These are phyloP conservation scores for Earliella scabrosa DNA, from an alignment of 1,284 basidiomycete genomes.

Conservation along the genomic window DNA sequence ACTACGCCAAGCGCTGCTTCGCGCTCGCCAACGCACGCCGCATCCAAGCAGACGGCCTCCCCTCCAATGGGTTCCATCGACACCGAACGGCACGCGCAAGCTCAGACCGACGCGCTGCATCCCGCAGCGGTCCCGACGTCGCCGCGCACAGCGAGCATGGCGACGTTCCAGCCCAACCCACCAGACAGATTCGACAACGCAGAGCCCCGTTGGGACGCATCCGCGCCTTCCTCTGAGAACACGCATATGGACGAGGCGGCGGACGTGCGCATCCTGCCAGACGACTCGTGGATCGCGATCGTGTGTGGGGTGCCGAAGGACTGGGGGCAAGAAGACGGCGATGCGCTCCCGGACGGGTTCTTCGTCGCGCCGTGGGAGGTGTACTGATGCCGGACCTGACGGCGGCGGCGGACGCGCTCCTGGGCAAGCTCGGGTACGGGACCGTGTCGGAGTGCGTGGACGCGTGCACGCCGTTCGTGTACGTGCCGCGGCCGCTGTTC, in stretches of 20 bases:
- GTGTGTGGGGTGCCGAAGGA: slow-evolving; percentile 74
- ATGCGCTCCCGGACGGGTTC: slow-evolving; percentile 69
- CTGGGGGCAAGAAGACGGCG: slow-evolving; percentile 49
- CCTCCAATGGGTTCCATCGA: no score
- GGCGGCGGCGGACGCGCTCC: slow-evolving; percentile 72
- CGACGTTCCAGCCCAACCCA: slow-evolving; percentile 22
- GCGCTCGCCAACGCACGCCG: no score
- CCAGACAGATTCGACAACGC: slow-evolving; percentile 3
- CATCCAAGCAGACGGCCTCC: no score
- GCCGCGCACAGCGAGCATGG: slow-evolving; percentile 12
- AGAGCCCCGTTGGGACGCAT: slow-evolving; percentile 4
- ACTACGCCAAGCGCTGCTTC: slow-evolving; percentile 17
- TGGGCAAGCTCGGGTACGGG: slow-evolving; percentile 79
- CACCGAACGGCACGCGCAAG: slow-evolving; percentile 21
- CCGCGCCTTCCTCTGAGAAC: no score
- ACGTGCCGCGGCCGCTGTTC: slow-evolving; percentile 77
- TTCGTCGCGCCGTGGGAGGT: slow-evolving; percentile 75
- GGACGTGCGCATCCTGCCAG: slow-evolving; percentile 58
- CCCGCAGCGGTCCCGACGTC: slow-evolving; percentile 39
- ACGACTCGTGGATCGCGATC: slow-evolving; percentile 74
- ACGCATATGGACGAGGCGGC: no score
- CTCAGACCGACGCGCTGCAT: slow-evolving; percentile 26
- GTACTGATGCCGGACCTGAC: slow-evolving; percentile 83
- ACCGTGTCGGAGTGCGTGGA: slow-evolving; percentile 77
- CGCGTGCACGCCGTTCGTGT: slow-evolving; percentile 73